Evolutionary conservation across 129 eudicot genomes (phyloP).

Genomic region (Solidago caesia): DNA sequence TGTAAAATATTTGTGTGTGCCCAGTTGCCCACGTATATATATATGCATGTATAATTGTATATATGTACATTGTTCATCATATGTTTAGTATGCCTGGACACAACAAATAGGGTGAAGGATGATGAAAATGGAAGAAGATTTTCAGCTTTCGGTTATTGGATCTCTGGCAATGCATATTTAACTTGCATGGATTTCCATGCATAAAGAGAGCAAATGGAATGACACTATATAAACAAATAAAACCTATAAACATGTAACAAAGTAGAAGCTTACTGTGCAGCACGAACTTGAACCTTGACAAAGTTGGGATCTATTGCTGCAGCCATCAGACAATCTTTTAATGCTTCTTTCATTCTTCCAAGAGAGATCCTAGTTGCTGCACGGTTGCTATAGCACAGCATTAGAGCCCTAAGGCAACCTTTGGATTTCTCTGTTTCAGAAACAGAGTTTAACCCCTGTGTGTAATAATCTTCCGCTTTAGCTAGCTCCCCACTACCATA

Average conservation of each 20-base stretch:
- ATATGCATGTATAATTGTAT: too few species aligned
- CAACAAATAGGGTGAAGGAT: not conserved
- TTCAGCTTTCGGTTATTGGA: not conserved
- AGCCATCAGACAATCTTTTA: conserved; percentile 83
- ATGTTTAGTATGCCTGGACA: not conserved
- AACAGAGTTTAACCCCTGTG: conserved; percentile 80
- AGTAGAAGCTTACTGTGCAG: conserved; percentile 69
- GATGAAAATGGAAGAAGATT: not conserved
- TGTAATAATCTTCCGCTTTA: conserved; percentile 88
- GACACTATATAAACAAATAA: not conserved
- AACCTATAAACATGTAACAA: not conserved
- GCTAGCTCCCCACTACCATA: conserved; percentile 70
- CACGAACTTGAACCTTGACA: conserved; percentile 81
- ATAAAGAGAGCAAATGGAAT: conserved; percentile 22
- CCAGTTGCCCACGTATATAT: too few species aligned
- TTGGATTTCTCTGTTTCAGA: conserved; percentile 68
- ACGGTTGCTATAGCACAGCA: conserved; percentile 98
- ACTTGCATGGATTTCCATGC: not conserved
- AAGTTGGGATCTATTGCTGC: conserved; percentile 82
- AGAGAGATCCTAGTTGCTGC: conserved; percentile 89
- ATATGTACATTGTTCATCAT: not conserved
- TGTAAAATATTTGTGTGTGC: not conserved
- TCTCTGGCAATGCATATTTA: conserved; percentile 1
- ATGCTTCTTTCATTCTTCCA: conserved; percentile 92
- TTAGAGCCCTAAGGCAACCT: conserved; percentile 68